Evolutionary conservation across 345 rosid species (phyloP).

Genomic region (Lumnitzera racemosa): DNA sequence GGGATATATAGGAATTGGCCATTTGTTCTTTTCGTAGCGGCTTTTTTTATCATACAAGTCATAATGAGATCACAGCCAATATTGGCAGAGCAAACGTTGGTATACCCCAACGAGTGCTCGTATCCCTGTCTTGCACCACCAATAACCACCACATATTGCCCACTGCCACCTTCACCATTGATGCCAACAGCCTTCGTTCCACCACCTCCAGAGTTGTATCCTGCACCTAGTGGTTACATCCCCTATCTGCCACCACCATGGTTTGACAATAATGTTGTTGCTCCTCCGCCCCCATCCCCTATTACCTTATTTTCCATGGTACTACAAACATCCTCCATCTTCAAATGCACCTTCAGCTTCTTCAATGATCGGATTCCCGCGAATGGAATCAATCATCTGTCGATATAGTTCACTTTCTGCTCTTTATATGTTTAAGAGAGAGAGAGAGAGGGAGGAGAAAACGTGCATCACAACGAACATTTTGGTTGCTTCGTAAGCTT

Average conservation of each 20-base stretch:
- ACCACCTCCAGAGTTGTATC: neutral
- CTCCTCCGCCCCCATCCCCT: constrained; percentile 59
- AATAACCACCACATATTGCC: constrained; percentile 15
- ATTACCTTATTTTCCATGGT: constrained; percentile 45
- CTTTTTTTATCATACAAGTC: constrained; percentile 3
- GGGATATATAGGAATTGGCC: neutral
- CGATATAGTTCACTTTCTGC: neutral
- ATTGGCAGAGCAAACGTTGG: neutral
- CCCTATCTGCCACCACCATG: constrained; percentile 15
- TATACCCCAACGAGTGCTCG: constrained; percentile 13
- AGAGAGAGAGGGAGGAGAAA: too few relatives aligned
- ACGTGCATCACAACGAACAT: too few relatives aligned
- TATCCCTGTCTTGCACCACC: constrained; percentile 38
- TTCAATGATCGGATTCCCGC: neutral
- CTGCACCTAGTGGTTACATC: constrained; percentile 1
- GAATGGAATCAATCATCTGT: neutral
- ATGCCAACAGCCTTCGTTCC: constrained; percentile 3
- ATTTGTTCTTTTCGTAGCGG: constrained; percentile 10
- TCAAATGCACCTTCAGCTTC: constrained; percentile 12
- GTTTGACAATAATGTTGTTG: neutral
- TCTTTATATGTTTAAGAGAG: too few relatives aligned
- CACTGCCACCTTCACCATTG: constrained; percentile 21
- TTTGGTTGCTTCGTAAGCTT: too few relatives aligned
- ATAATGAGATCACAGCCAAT: constrained; percentile 10
- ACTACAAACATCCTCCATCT: constrained; percentile 38